Base-by-base conservation (phyloP, 2,329 filamentous ascomycete genomes). In the Aspergillus pseudonomiae region DNA sequence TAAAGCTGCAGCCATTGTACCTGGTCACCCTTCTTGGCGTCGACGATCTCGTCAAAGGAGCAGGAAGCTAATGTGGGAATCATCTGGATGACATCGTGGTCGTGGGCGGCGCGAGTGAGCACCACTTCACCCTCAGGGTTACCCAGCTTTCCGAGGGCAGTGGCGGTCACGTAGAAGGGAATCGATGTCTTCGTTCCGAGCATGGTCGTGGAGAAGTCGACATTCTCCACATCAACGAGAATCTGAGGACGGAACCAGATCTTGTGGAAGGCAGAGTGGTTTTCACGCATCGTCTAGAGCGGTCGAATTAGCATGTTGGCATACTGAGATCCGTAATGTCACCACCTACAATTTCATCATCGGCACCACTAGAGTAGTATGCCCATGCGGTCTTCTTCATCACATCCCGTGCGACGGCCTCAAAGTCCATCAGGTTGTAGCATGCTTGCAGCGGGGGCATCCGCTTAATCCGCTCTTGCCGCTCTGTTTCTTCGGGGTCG, bases 361-460 rank as follows among this genome's bases (percentile, higher is more conserved):
- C 92, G 0, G 94, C 93, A 62, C 92, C 94, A 74, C 91, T 95
- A 0, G 93, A 97, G 79, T 99, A 99, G 82, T 99, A 99, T 30
- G 91, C 95, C 95, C 95, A 99, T 0, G 94, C 94, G 1, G 90
- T 91, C 82, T 91, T 96, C 86, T 96, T 97, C 94, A 98, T 97
- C 62, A 96, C 88, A 45, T 88, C 84, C 71, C 90, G 89, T 6
- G 95, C 95, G 41, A 98, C 94, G 4, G 92, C 89, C 84, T 99
- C 95, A 77, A 99, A 99, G 80, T 99, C 95, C 81, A 95, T 87
- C 65, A 97, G 81, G 77, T 97, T 97, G 80, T 94, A 97, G 83
- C 93, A 97, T 77, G 96, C 91, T 68, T 91, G 89, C 64, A 97
- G 82, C 54, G 89, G 82, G 0, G 94, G 94, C 88, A 93, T 96